Conservation (phyloP, 2,329 filamentous ascomycete genomes). For the Aspergillus ibericus region DNA sequence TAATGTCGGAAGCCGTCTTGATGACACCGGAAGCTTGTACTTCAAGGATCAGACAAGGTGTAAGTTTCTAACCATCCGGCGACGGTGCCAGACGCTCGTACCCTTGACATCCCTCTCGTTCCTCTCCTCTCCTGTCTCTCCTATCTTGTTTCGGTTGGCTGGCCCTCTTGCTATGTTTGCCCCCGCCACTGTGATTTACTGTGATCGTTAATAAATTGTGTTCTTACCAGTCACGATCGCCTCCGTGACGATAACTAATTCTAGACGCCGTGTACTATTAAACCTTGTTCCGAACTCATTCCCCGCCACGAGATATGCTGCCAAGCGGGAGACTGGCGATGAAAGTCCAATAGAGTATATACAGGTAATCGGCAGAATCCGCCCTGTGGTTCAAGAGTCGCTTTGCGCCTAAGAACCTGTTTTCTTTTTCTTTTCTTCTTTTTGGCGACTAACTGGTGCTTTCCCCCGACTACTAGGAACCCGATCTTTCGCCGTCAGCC, state of each 20-base stretch:
- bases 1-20: conserved; percentile 82
- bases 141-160: neutral
- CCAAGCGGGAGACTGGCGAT: conserved; percentile 71
- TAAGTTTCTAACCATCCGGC: conserved; percentile 46
- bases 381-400: neutral
- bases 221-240: conserved; percentile 73
- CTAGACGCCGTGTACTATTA: conserved; percentile 73
- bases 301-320: conserved; percentile 75
- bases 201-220: neutral
- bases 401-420: neutral
- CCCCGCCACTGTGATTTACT: neutral
- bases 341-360: conserved; percentile 81
- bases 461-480: conserved; percentile 60
- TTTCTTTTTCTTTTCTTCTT: no score
- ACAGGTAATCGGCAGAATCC: conserved; percentile 61
- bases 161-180: neutral
- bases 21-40: conserved; percentile 75
- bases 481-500: conserved; percentile 58
- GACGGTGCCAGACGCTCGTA: neutral
- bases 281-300: conserved; percentile 82
- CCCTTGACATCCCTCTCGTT: neutral
- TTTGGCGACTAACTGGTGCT: conserved; percentile 24
- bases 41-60: conserved; percentile 89
- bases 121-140: neutral
- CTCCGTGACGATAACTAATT: conserved; percentile 77